Base-by-base conservation (phyloP, 805 yeast genomes). In the Barnettozyma californica region DNA sequence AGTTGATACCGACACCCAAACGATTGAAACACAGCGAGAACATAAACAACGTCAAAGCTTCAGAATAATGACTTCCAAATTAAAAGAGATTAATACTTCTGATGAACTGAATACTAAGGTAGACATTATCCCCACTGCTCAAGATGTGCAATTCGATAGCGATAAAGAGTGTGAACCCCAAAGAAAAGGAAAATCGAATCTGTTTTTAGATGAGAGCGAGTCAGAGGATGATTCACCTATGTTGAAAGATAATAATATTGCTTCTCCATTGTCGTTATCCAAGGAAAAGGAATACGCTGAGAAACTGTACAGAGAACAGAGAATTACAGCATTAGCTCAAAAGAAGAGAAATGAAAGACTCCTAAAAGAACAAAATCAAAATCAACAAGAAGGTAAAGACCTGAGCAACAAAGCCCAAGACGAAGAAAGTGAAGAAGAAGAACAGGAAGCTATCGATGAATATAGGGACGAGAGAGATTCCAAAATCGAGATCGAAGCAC, bases 291-390 rank as follows among this genome's bases (percentile, higher is more conserved):
- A 14, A 20, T 16, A 38, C 8, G 41, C 27, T 13, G 27, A 10
- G 27, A 8, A 38, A 23, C 3, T 13, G 11, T 27, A 38, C 7
- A 50, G 59, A 19, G 50, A 31, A 1, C 42, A 34, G 21, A 54
- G 53, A 43, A 52, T 59, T n/a, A 45, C 50, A 16, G 54, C 47
- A n/a, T 29, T 53, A 8, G 63, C 57, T 5, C 55, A 44, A 2
- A 54, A 58, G 50, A 61, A 57, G 51, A 51, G 51, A 41, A 42
- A 49, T 5, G 54, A 54, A 41, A 50, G 65, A 26, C 42, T 61
- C 2, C 20, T 55, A 25, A 53, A 48, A 27, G 54, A 53, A 29
- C 61, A 59, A 27, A 48, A 55, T 26, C 46, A 45, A 20, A 48
- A 45, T 35, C 45, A 43, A n/a, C 44, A 45, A 29, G 49, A 42